phyloP scores from a whole-genome alignment of 2,329 filamentous ascomycete species.

The Xylariaceae sp. region DNA sequence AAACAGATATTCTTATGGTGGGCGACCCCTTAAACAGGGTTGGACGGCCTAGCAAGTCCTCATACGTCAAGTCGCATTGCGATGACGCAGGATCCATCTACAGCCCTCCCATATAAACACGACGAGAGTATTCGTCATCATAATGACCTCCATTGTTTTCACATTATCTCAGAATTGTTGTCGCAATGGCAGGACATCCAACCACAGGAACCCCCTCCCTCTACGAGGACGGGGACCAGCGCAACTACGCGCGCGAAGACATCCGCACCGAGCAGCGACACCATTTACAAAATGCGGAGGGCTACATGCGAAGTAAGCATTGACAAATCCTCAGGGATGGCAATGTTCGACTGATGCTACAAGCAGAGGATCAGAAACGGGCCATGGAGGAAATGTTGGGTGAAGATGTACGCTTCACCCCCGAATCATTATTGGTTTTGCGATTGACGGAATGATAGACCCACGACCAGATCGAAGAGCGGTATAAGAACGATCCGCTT shows the following conservation, averaged over 20 bases:
- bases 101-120: background rate
- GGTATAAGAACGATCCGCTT: conserved; percentile 27
- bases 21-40: background rate
- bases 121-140: background rate
- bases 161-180: background rate
- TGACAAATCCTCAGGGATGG: background rate
- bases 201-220: conserved; percentile 13
- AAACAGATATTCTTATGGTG: too few species aligned
- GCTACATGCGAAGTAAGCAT: conserved; percentile 25
- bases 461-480: conserved; percentile 18
- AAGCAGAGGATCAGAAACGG: conserved; percentile 23
- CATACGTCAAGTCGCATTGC: conserved; percentile 11
- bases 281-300: conserved; percentile 23
- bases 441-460: conserved; percentile 18
- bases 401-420: conserved; percentile 21
- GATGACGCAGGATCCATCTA: conserved; percentile 10
- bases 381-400: conserved; percentile 25
- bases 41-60: background rate
- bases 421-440: background rate
- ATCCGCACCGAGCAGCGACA: conserved; percentile 23
- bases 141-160: background rate
- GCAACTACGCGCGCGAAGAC: conserved; percentile 21
- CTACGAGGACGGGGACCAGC: conserved; percentile 23
- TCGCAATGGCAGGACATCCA: conserved; percentile 9
- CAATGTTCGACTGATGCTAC: background rate